Evolutionary conservation across 768 basidiomycete genomes (phyloP), one percentile per base, ranked within the genome.

Genomic region (Zangia roseola): DNA sequence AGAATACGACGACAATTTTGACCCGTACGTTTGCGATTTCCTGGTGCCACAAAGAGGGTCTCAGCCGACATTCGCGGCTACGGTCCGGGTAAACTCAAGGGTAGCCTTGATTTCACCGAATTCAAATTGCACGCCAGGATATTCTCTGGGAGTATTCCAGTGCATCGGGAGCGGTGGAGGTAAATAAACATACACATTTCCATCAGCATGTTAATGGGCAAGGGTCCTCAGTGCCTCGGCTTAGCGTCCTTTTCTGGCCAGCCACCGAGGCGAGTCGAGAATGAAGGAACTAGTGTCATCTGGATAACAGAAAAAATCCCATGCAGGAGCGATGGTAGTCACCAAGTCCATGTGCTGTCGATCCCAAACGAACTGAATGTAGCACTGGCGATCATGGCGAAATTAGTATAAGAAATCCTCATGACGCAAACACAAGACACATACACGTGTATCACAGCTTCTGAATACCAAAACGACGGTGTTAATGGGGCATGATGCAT

Each of bases 191-290:
- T 52, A 79, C 79, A 74, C 72, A 49, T 92, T 80, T 47, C 88
- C 82, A 59, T 88, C 81, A 16, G 88, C 87, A 58, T 94, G 91
- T 65, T 92, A 91, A 64, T 88, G 84, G 1, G 89, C 88, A 21
- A 94, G 74, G 8, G 79, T 80, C 33, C 73, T 64, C 36, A 87
- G 69, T 3, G 91, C 92, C 60, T 88, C 72, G 2, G 72, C 78
- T 23, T 88, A 79, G 47, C 77, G 77, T 40, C 90, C 90, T 67
- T 86, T 88, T 69, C 74, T 81, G 59, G 92, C 68, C 55, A 93
- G 71, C 79, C 77, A 94, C 75, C 91, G 83, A 33, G 92, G 92
- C 3, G 86, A 88, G 66, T 94, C 91, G 35, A 90, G 91, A 6
- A 73, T 75, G 65, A 87, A 81, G n/a, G n/a, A n/a, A n/a, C n/a